Conservation (phyloP, 768 basidiomycete genomes). For the Pulveroboletus sp. region DNA sequence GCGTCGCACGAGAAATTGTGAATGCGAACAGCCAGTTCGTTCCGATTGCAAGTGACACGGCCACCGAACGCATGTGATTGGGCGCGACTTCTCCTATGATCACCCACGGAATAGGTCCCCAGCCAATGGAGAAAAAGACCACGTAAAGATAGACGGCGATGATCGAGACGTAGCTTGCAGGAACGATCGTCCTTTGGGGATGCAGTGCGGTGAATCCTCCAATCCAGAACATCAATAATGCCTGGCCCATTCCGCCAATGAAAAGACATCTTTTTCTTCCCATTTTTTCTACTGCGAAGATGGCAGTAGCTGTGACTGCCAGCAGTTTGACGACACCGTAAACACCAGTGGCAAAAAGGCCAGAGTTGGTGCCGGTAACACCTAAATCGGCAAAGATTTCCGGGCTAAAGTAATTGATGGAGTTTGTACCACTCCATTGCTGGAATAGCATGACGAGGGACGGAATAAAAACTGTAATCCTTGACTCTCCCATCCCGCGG, state of each 20-base stretch:
- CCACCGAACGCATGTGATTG: slow-evolving; percentile 36
- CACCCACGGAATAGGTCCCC: slow-evolving; percentile 31
- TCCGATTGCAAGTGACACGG: slow-evolving; percentile 31
- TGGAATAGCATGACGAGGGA: slow-evolving; percentile 46
- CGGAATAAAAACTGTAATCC: slow-evolving; percentile 42
- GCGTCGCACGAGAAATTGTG: slow-evolving; percentile 36
- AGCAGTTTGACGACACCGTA: slow-evolving; percentile 41
- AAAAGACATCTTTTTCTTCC: slow-evolving; percentile 51
- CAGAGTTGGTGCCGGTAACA: slow-evolving; percentile 40
- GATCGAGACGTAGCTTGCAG: slow-evolving; percentile 38
- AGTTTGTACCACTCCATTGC: slow-evolving; percentile 54
- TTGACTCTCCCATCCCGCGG: slow-evolving; percentile 42
- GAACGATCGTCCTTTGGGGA: slow-evolving; percentile 23
- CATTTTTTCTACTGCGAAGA: slow-evolving; percentile 46
- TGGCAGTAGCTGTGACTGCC: slow-evolving; percentile 37
- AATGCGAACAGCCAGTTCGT: slow-evolving; percentile 38
- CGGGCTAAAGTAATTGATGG: slow-evolving; percentile 56
- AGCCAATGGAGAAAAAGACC: slow-evolving; percentile 35
- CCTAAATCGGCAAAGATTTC: slow-evolving; percentile 49
- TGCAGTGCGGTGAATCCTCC: slow-evolving; percentile 34
- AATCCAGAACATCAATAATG: slow-evolving; percentile 38
- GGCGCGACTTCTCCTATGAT: slow-evolving; percentile 37
- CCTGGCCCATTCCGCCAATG: slow-evolving; percentile 48
- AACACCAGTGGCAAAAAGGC: slow-evolving; percentile 50
- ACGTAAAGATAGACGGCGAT: slow-evolving; percentile 38